These are phyloP conservation scores for Melaleuca quinquenervia DNA, from an alignment of 345 rosid genomes.

Conservation along the genomic window DNA sequence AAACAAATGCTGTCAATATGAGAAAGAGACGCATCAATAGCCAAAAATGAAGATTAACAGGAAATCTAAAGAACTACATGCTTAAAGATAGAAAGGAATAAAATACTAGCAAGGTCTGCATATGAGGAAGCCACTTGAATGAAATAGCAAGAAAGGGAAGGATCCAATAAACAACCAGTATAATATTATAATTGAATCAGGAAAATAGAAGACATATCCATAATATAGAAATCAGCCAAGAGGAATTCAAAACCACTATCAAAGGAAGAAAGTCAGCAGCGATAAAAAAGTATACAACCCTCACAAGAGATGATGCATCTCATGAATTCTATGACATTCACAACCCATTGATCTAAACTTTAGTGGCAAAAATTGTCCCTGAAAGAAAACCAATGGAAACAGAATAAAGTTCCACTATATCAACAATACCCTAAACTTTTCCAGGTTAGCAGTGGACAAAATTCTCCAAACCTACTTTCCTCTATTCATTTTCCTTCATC, in stretches of 20 bases:
- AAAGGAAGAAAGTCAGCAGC: neutral
- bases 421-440: neutral
- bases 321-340: neutral
- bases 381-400: neutral
- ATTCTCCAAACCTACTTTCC: neutral
- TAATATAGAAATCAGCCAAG: neutral
- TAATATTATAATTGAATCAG: neutral
- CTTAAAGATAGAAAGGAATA: neutral
- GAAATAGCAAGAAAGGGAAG: neutral
- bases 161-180: neutral
- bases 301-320: neutral
- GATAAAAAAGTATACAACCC: neutral
- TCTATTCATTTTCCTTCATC: neutral
- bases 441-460: neutral
- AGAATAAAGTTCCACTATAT: neutral
- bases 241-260: neutral
- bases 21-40: slow-evolving; percentile 1
- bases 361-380: neutral
- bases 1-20: neutral
- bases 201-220: neutral
- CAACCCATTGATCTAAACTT: neutral
- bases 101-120: neutral
- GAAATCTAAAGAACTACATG: neutral
- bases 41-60: neutral
- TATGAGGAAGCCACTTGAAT: neutral